Base-by-base conservation (phyloP, 495 filamentous ascomycete genomes). In the Penicillium robsamsonii region DNA sequence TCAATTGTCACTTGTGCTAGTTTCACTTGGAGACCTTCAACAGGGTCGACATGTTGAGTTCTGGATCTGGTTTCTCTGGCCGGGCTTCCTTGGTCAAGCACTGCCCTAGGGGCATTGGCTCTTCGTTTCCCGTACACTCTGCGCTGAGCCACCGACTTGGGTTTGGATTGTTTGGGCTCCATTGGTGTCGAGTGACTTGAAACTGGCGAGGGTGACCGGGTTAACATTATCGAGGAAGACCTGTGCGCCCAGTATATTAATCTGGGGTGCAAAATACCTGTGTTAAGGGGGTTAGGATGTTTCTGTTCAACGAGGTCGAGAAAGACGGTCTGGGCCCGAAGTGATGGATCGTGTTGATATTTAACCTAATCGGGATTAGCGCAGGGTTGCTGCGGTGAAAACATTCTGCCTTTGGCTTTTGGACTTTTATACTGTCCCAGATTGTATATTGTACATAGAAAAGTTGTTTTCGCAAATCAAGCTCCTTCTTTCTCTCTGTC, bases 41-140 rank as follows among this genome's bases (percentile, higher is more conserved):
- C 55, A 0, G 56, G 45, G 33, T 65, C 64, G 42, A 65, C 53
- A 18, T 50, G 4, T 25, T 49, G 49, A 29, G 44, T 30, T 15
- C 60, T 56, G 11, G 38, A 37, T 45, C 29, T 46, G 29, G 33
- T 18, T 7, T 38, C 31, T n/a, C 55, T 71, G 12, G 56, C 58
- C 3, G 74, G 75, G 44, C 75, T 77, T 18, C 62, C 57, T 40
- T 76, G 60, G 9, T 75, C 75, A 31, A 79, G 72, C 0, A 77
- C 72, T 6, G 76, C 73, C 29, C 70, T 62, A 2, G 76, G 64
- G 2, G 76, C 72, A 62, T 75, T 72, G 22, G 56, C 70, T 43
- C 57, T 71, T 46, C 72, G 65, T 47, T 79, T 79, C 10, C 75
- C 75, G 35, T 79, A 79, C 15, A 79, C 75, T 55, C 60, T 67